Conservation (phyloP, 2,329 filamentous ascomycete species). For the Truncatella angustata region DNA sequence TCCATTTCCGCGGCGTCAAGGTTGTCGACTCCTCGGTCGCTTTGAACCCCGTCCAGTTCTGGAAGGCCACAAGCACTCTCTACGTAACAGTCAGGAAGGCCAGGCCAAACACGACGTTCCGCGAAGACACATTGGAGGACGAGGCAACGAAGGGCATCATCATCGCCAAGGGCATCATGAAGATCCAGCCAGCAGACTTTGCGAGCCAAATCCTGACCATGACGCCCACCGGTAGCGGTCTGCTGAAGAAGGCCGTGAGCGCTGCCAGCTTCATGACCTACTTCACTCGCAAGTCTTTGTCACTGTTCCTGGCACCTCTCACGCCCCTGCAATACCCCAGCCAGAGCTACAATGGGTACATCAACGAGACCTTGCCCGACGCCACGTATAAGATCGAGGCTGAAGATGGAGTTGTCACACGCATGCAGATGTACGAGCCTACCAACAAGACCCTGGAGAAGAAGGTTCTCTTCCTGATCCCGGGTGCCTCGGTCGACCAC, state of each 20-base stretch:
- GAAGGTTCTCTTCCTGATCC: slow-evolving; percentile 58
- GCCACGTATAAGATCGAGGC: slow-evolving; percentile 46
- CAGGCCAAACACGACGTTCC: slow-evolving; percentile 20
- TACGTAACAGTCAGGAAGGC: slow-evolving; percentile 57
- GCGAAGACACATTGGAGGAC: slow-evolving; percentile 31
- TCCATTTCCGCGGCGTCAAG: slow-evolving; percentile 63
- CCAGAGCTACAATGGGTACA: slow-evolving; percentile 45
- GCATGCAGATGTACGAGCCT: slow-evolving; percentile 58
- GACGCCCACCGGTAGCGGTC: slow-evolving; percentile 45
- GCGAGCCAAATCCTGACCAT: slow-evolving; percentile 54
- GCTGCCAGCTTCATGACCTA: slow-evolving; percentile 52
- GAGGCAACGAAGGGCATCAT: slow-evolving; percentile 40
- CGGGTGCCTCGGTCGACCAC: slow-evolving; percentile 62
- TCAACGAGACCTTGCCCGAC: slow-evolving; percentile 48
- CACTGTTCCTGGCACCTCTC: slow-evolving; percentile 53
- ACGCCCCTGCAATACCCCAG: slow-evolving; percentile 55
- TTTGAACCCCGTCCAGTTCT: slow-evolving; percentile 54
- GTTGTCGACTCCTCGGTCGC: slow-evolving; percentile 59
- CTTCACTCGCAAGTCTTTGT: slow-evolving; percentile 53
- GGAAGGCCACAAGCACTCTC: slow-evolving; percentile 60
- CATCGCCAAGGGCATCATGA: slow-evolving; percentile 59
- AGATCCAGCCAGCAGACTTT: slow-evolving; percentile 53
- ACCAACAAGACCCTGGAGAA: slow-evolving; percentile 34
- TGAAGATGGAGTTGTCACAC: slow-evolving; percentile 49
- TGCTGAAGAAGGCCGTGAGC: slow-evolving; percentile 42